phyloP scores from a whole-genome alignment of 176 grass and related monocot species.

The Aegilops bicornis region DNA sequence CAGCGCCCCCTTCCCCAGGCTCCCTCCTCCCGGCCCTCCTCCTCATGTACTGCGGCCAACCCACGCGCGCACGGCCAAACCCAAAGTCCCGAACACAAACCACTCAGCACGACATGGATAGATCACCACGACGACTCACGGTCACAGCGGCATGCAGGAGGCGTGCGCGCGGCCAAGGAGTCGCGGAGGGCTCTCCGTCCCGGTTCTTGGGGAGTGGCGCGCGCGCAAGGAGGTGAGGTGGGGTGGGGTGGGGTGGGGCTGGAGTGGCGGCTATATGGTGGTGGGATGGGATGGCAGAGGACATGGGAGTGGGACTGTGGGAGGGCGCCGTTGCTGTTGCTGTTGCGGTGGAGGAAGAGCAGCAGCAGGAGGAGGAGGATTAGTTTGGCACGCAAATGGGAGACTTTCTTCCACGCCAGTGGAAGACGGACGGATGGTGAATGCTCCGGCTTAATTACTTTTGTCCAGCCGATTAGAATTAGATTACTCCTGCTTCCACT shows the following conservation, averaged over 20 bases:
- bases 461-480: not conserved
- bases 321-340: not conserved
- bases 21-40: constrained; percentile 40
- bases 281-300: not conserved
- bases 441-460: not conserved
- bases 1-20: constrained; percentile 86
- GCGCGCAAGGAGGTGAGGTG: constrained; percentile 8
- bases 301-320: not conserved
- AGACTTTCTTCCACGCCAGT: constrained; percentile 63
- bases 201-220: constrained; percentile 29
- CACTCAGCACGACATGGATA: not conserved
- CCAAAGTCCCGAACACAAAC: not conserved
- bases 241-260: not conserved
- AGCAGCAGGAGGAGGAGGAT: constrained; percentile 17
- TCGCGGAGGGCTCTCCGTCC: constrained; percentile 19
- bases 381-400: constrained; percentile 61
- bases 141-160: constrained; percentile 6
- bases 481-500: constrained; percentile 23
- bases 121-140: not conserved
- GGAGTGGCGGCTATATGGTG: constrained; percentile 44
- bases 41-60: constrained; percentile 48
- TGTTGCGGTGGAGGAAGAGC: constrained; percentile 26
- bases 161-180: constrained; percentile 2
- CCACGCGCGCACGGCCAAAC: not conserved
- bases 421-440: constrained; percentile 20